phyloP scores from a whole-genome alignment of 495 filamentous ascomycete genomes.

The Aspergillus bridgeri region DNA sequence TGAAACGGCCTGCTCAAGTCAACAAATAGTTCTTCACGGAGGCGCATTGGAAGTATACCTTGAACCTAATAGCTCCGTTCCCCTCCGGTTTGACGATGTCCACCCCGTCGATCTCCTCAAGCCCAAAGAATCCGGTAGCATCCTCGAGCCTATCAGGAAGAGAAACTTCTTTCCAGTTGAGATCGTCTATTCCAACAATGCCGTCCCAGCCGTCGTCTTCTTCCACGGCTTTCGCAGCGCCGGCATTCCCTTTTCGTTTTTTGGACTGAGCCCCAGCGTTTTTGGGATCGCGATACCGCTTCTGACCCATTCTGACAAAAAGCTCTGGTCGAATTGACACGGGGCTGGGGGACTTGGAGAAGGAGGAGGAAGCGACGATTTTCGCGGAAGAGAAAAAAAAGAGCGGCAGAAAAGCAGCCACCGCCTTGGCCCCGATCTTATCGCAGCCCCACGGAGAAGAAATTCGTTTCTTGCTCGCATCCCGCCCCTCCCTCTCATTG shows the following conservation, averaged over 20 bases:
- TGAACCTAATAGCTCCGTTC: conserved; percentile 41
- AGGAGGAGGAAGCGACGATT: neutral
- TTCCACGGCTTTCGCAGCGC: conserved; percentile 17
- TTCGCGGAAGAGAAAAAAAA: conserved; percentile 24
- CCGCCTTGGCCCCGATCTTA: conserved; percentile 11
- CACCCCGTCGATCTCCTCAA: conserved; percentile 90
- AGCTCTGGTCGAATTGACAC: neutral
- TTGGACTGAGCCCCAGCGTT: conserved; percentile 29
- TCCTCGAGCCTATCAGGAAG: conserved; percentile 86
- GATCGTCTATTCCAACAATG: conserved; percentile 53
- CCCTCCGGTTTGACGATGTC: conserved; percentile 59
- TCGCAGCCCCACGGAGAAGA: conserved; percentile 14
- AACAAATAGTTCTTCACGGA: neutral
- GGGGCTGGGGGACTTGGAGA: neutral
- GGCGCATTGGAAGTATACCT: conserved; percentile 30
- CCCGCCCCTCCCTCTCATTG: neutral
- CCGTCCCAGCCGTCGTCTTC: conserved; percentile 26
- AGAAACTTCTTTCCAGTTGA: conserved; percentile 78
- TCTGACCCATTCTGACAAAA: conserved; percentile 35
- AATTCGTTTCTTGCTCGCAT: conserved; percentile 6
- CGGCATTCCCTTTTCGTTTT: conserved; percentile 51
- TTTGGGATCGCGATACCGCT: conserved; percentile 47
- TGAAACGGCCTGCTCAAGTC: conserved; percentile 27
- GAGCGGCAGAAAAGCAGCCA: conserved; percentile 36
- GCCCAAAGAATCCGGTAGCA: conserved; percentile 88